Evolutionary conservation across 768 basidiomycete genomes (phyloP).

Genomic region (Antrodiella citrinella): DNA sequence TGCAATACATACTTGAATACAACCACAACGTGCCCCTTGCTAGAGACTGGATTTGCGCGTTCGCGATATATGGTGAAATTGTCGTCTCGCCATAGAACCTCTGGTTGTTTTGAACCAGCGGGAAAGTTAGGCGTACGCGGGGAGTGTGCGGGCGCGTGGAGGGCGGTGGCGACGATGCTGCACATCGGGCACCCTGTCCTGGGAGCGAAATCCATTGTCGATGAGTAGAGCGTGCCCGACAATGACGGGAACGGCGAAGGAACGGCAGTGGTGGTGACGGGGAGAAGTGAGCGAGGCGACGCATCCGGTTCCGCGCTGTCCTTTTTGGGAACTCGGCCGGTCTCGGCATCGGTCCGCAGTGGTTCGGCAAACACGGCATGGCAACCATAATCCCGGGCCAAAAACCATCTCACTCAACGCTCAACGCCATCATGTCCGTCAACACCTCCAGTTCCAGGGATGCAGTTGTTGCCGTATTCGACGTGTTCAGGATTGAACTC

Average conservation of each 20-base stretch:
- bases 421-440: slow-evolving; percentile 2
- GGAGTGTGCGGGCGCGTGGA: slow-evolving; percentile 26
- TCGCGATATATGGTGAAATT: slow-evolving; percentile 73
- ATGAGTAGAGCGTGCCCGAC: background rate
- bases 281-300: background rate
- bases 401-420: no score
- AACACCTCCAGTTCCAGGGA: slow-evolving; percentile 9
- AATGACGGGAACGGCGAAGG: background rate
- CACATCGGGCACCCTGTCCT: slow-evolving; percentile 74
- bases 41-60: slow-evolving; percentile 62
- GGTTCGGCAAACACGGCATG: no score
- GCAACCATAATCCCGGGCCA: no score
- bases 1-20: slow-evolving; percentile 62
- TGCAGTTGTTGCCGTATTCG: slow-evolving; percentile 35
- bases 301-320: no score
- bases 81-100: slow-evolving; percentile 68
- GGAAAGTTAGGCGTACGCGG: slow-evolving; percentile 40
- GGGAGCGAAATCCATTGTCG: slow-evolving; percentile 44
- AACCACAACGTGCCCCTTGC: slow-evolving; percentile 61
- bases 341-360: no score
- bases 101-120: slow-evolving; percentile 39
- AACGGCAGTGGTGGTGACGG: background rate
- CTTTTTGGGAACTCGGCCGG: no score
- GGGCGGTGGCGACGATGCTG: slow-evolving; percentile 54
- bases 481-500: slow-evolving; percentile 58